These are phyloP conservation scores for Elsinoe fawcettii DNA, from an alignment of 2,329 filamentous ascomycete species.

Conservation along the genomic window DNA sequence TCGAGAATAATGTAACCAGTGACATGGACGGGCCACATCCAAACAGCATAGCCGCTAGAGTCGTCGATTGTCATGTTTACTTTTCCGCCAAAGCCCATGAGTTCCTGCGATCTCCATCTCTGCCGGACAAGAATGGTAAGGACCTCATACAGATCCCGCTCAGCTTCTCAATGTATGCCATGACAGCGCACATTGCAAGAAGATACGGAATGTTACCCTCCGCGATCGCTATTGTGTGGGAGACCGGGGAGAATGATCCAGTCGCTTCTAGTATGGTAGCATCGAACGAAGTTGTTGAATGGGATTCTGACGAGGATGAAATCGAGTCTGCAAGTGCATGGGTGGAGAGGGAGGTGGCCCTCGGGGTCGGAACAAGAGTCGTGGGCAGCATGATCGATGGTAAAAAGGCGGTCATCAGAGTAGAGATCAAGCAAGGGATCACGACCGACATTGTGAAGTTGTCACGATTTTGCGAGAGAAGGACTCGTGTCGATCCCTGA, in stretches of 20 bases:
- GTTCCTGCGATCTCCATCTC: conserved; percentile 16
- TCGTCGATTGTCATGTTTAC: conserved; percentile 57
- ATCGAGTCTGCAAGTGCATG: conserved; percentile 43
- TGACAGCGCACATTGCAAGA: conserved; percentile 69
- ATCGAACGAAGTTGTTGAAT: conserved; percentile 31
- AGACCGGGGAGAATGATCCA: conserved; percentile 86
- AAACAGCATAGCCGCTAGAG: conserved; percentile 70
- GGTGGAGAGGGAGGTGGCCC: conserved; percentile 69
- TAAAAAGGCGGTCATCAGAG: conserved; percentile 59
- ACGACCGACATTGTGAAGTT: not conserved
- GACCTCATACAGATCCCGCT: conserved; percentile 55
- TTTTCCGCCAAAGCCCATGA: conserved; percentile 33
- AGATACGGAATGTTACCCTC: conserved; percentile 60
- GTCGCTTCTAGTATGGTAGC: conserved; percentile 52
- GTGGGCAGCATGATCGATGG: conserved; percentile 79
- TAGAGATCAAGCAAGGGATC: conserved; percentile 45
- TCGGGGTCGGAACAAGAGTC: conserved; percentile 70
- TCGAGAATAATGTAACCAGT: conserved; percentile 40
- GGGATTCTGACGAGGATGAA: conserved; percentile 35
- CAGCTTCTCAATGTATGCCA: conserved; percentile 69
- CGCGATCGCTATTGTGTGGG: conserved; percentile 64
- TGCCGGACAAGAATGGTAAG: conserved; percentile 15
- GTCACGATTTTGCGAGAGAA: not conserved
- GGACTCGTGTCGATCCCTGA: not conserved
- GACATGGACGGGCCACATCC: conserved; percentile 48